Evolutionary conservation across 768 basidiomycete species (phyloP).

Genomic region (Ephemerocybe angulata): DNA sequence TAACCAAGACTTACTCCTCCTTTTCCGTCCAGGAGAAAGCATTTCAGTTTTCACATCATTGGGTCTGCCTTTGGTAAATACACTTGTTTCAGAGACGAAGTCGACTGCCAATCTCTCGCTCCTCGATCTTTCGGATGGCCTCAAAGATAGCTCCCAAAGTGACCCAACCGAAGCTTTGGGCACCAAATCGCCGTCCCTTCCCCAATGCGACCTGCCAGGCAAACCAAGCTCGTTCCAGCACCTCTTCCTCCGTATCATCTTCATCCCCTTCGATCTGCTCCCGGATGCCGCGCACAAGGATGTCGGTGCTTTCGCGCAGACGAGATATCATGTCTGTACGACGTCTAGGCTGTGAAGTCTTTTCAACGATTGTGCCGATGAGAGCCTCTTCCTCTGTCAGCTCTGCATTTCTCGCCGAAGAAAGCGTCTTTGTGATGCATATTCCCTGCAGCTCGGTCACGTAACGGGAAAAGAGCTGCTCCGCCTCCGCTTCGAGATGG

Average conservation of each 20-base stretch:
- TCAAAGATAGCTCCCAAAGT: slow-evolving; percentile 58
- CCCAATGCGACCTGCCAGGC: slow-evolving; percentile 48
- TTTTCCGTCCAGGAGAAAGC: too few species aligned
- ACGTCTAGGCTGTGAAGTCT: slow-evolving; percentile 53
- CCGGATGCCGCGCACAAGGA: slow-evolving; percentile 47
- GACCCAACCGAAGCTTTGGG: slow-evolving; percentile 60
- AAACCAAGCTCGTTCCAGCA: slow-evolving; percentile 49
- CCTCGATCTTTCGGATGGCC: slow-evolving; percentile 43
- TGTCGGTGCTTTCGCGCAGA: slow-evolving; percentile 51
- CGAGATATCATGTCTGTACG: slow-evolving; percentile 51
- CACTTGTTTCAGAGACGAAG: too few species aligned
- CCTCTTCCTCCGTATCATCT: slow-evolving; percentile 32
- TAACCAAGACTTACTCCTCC: too few species aligned
- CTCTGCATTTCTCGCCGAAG: slow-evolving; percentile 33
- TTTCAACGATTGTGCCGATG: slow-evolving; percentile 65
- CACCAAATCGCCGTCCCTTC: slow-evolving; percentile 44
- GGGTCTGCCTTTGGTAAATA: too few species aligned
- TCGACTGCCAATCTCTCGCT: too few species aligned
- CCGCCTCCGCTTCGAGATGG: slow-evolving; percentile 27
- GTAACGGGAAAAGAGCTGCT: slow-evolving; percentile 39
- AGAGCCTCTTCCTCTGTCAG: slow-evolving; percentile 63
- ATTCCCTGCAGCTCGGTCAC: slow-evolving; percentile 44
- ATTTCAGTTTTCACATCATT: too few species aligned
- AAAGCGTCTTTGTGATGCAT: slow-evolving; percentile 45
- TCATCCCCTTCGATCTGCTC: slow-evolving; percentile 50